phyloP scores from a whole-genome alignment of 2,329 filamentous ascomycete genomes.

The Calonectria crousiana region DNA sequence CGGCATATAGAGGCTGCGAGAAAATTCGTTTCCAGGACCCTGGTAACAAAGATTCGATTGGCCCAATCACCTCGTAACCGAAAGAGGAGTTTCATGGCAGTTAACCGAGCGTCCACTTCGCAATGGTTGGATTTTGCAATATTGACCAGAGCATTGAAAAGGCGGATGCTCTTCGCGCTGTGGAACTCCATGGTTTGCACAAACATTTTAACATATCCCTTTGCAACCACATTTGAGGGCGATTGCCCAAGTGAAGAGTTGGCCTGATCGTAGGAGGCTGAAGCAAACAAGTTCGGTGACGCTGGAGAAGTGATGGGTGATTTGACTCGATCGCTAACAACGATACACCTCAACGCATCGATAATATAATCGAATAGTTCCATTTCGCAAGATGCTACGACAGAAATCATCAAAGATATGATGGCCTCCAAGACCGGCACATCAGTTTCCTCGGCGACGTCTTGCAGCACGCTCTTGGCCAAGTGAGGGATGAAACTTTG shows the following conservation, averaged over 20 bases:
- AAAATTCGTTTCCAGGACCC: slow-evolving; percentile 77
- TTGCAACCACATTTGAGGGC: slow-evolving; percentile 77
- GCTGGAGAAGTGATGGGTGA: slow-evolving; percentile 54
- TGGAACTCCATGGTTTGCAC: slow-evolving; percentile 77
- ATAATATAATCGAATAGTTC: slow-evolving; percentile 71
- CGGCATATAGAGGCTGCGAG: slow-evolving; percentile 80
- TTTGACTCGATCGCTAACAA: slow-evolving; percentile 61
- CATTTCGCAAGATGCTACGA: slow-evolving; percentile 71
- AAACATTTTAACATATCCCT: slow-evolving; percentile 81
- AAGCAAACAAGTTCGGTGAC: slow-evolving; percentile 39
- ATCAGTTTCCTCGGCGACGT: slow-evolving; percentile 73
- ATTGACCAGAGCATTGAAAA: slow-evolving; percentile 73
- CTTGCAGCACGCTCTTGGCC: slow-evolving; percentile 71
- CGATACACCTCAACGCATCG: slow-evolving; percentile 63
- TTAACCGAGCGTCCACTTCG: slow-evolving; percentile 77
- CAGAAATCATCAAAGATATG: slow-evolving; percentile 73
- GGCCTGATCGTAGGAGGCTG: slow-evolving; percentile 34
- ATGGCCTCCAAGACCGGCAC: slow-evolving; percentile 73
- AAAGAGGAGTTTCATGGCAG: slow-evolving; percentile 83
- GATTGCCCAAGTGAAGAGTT: slow-evolving; percentile 57
- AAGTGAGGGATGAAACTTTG: slow-evolving; percentile 69
- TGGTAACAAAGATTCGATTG: slow-evolving; percentile 78
- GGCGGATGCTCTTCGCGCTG: slow-evolving; percentile 70
- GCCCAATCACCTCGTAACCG: slow-evolving; percentile 86
- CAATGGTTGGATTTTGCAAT: slow-evolving; percentile 71